Base-by-base conservation (phyloP, 192 early-diverging fungal species). In the Coemansia sp. region DNA sequence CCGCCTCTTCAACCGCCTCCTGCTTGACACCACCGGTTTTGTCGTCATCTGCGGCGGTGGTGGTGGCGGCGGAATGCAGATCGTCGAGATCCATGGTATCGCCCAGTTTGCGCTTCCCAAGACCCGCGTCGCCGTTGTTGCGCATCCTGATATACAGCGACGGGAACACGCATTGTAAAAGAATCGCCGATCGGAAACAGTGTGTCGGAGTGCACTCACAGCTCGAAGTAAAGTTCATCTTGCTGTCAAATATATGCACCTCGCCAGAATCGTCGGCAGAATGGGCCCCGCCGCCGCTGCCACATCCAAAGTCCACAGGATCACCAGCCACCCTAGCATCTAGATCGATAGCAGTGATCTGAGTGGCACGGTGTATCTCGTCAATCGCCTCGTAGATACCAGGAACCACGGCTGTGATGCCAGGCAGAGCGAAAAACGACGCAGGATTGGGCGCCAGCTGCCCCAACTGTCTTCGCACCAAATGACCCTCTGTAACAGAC, bases 381-480 rank as follows among this genome's bases (percentile, higher is more conserved):
- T 75, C 72, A 10, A 75, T 50, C 0, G 72, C 72, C 56, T 75
- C 72, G 53, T 75, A 75, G n/a, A 75, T 50, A 15, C 58, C 61
- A 0, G 72, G 72, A 10, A 75, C 48, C 1, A 68, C 50, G 0
- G 65, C 61, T 0, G 65, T 75, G 20, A 75, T 75, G 1, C 72
- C 72, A 0, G 72, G 72, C 18, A 75, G 63, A 0, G 72, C 64
- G 30, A 75, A 75, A 30, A 75, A 68, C 28, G 72, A 75, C 46
- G 40, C 50, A 4, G 65, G 65, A 38, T 75, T 68, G 4, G 64
- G 72, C 60, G 55, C 57, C 50, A 64, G n/a, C n/a, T n/a, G n/a
- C n/a, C n/a, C n/a, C n/a, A n/a, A n/a, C n/a, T n/a, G n/a, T n/a
- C n/a, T n/a, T n/a, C n/a, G n/a, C n/a, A n/a, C n/a, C n/a, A n/a